phyloP scores from a whole-genome alignment of 768 basidiomycete genomes.

The Lactifluus hygrophoroides region DNA sequence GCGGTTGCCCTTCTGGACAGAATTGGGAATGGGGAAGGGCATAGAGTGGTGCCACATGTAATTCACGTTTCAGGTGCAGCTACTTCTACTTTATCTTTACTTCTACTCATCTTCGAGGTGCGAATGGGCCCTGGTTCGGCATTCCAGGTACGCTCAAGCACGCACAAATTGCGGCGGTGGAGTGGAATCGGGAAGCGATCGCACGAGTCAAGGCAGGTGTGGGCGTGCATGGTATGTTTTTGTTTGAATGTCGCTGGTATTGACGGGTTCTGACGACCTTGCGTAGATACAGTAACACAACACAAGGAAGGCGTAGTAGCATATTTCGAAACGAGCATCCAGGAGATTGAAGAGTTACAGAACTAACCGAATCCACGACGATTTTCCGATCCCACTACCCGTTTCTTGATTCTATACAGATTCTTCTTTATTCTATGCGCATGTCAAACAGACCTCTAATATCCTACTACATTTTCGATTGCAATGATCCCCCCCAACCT shows the following conservation, averaged over 20 bases:
- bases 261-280: neutral
- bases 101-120: neutral
- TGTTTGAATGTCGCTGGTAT: neutral
- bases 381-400: no score
- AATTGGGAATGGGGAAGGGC: constrained; percentile 41
- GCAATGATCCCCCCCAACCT: neutral
- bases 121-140: neutral
- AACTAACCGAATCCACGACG: neutral
- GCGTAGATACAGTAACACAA: neutral
- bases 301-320: neutral
- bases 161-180: constrained; percentile 66
- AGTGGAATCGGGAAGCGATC: constrained; percentile 62
- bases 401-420: no score
- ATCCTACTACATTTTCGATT: constrained; percentile 3
- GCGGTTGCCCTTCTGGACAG: constrained; percentile 60
- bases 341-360: neutral
- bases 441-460: neutral
- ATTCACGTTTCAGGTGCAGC: constrained; percentile 69
- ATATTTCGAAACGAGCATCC: neutral
- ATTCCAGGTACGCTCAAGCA: constrained; percentile 78
- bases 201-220: constrained; percentile 44
- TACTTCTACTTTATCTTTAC: constrained; percentile 21
- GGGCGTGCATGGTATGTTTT: neutral
- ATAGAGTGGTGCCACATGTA: constrained; percentile 57
- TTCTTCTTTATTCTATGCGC: no score